A percentile compares a stretch with the other conserved stretches of the same genome.
phyloP scores from a whole-genome alignment of 306 rosid species.

The Cucumis sativus region DNA sequence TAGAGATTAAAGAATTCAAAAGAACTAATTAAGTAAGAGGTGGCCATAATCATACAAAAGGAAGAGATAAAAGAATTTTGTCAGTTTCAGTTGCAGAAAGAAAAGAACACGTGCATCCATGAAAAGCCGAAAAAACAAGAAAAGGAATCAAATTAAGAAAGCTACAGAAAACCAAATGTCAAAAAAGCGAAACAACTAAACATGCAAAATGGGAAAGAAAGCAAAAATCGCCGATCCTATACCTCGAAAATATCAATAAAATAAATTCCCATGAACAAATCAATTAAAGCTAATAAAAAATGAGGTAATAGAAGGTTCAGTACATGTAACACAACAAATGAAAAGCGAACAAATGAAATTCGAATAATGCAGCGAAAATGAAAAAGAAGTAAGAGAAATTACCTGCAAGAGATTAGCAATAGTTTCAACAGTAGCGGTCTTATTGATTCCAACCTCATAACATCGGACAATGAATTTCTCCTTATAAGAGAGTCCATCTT shows the following conservation, averaged over 20 bases:
- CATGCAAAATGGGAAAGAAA: neutral
- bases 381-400: neutral
- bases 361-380: neutral
- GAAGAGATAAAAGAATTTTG: neutral
- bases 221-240: neutral
- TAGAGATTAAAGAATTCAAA: neutral
- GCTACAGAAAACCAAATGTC: neutral
- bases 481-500: constrained; percentile 68
- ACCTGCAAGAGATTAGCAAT: constrained; percentile 97
- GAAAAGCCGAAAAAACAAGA: neutral
- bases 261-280: neutral
- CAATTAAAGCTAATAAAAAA: neutral
- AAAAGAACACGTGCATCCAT: neutral
- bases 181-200: neutral
- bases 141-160: neutral
- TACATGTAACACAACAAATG: neutral
- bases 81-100: neutral
- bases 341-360: neutral
- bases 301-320: neutral
- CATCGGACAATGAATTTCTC: constrained; percentile 86
- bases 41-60: neutral
- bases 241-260: neutral
- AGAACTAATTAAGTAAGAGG: neutral
- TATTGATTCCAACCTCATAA: constrained; percentile 93
- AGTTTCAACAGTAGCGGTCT: constrained; percentile 94